A percentile compares a stretch with the other conserved stretches of the same genome.
Evolutionary conservation across 192 early-diverging fungal genomes (phyloP).

Genomic region (Podila epigama): DNA sequence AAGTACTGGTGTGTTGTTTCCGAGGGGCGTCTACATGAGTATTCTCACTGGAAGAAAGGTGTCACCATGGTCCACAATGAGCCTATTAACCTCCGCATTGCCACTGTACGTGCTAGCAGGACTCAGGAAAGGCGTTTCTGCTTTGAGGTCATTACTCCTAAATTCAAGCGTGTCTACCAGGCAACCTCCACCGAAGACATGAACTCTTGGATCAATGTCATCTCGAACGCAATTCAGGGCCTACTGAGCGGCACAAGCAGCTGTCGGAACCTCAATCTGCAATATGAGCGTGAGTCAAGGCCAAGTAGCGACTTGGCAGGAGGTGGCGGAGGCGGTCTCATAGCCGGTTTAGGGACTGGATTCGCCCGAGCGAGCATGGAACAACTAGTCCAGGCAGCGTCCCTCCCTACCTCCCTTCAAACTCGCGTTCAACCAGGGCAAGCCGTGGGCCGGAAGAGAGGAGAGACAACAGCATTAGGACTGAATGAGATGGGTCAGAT

Average conservation of each 20-base stretch:
- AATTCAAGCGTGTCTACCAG: constrained; percentile 69
- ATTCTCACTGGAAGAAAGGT: constrained; percentile 69
- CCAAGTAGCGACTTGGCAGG: neutral
- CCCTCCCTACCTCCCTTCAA: constrained; percentile 36
- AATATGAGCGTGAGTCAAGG: constrained; percentile 1
- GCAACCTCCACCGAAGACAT: constrained; percentile 71
- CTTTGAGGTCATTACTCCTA: constrained; percentile 73
- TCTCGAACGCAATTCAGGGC: constrained; percentile 73
- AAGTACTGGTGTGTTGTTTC: constrained; percentile 70
- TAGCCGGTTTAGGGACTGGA: constrained; percentile 14
- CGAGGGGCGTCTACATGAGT: constrained; percentile 67
- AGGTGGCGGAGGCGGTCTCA: constrained; percentile 8
- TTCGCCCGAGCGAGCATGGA: constrained; percentile 26
- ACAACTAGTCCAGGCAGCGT: constrained; percentile 18
- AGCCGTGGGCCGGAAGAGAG: constrained; percentile 39
- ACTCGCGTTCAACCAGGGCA: constrained; percentile 34
- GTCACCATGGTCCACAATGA: constrained; percentile 58
- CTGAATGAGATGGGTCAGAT: constrained; percentile 40
- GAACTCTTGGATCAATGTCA: constrained; percentile 70
- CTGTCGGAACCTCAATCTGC: constrained; percentile 33
- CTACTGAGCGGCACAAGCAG: constrained; percentile 64
- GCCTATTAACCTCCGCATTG: constrained; percentile 69
- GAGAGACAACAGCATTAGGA: constrained; percentile 27
- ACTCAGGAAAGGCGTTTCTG: constrained; percentile 72
- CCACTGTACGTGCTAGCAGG: constrained; percentile 70